These are phyloP conservation scores for Coleophoma crateriformis DNA, from an alignment of 2,329 filamentous ascomycete species.

Conservation along the genomic window DNA sequence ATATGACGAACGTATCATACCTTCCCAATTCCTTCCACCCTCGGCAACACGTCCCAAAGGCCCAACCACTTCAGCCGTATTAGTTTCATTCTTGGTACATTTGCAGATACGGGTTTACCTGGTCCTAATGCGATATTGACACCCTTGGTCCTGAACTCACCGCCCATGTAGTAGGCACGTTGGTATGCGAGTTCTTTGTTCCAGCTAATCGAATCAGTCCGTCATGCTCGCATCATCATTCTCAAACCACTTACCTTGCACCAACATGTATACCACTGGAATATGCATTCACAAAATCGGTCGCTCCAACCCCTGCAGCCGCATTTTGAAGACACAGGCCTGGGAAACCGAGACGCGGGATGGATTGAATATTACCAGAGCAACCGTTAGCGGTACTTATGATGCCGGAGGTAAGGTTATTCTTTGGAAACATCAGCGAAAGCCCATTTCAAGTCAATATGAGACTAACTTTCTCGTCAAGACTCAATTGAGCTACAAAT, in stretches of 20 bases:
- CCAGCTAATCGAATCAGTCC: conserved; percentile 40
- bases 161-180: conserved; percentile 68
- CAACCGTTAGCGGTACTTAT: neutral
- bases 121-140: conserved; percentile 68
- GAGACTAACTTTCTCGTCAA: conserved; percentile 78
- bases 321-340: conserved; percentile 8
- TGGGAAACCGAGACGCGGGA: conserved; percentile 3
- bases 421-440: neutral
- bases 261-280: conserved; percentile 60
- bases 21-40: conserved; percentile 63
- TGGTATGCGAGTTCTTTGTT: conserved; percentile 64
- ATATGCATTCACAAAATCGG: conserved; percentile 59
- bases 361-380: neutral
- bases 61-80: conserved; percentile 40
- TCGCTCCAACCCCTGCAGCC: conserved; percentile 14
- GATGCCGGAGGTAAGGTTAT: conserved; percentile 32
- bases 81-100: conserved; percentile 54
- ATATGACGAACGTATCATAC: conserved; percentile 30
- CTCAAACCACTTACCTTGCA: conserved; percentile 14
- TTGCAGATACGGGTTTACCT: conserved; percentile 64
- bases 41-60: conserved; percentile 61
- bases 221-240: neutral
- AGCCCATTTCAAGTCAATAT: neutral
- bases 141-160: conserved; percentile 71
- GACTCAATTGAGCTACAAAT: conserved; percentile 65